Base-by-base conservation (phyloP, 768 basidiomycete genomes). In the Naematelia encephala region DNA sequence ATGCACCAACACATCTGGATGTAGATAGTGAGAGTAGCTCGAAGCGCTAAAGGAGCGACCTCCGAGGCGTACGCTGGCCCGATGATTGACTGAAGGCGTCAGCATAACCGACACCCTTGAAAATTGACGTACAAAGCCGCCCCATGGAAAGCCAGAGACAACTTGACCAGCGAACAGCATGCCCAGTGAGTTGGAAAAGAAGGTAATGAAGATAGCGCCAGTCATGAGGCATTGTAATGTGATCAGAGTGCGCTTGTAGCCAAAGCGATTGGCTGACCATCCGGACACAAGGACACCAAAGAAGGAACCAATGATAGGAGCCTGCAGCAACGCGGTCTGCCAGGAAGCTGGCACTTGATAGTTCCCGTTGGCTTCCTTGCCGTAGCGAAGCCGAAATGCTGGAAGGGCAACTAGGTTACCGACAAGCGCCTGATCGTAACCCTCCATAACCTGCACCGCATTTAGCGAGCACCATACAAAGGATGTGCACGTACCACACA, bases 41-140 rank as follows among this genome's bases (percentile, higher is more conserved):
- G 47, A 11, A 72, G 52, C 8, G 56, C 39, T 16, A 72, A 49
- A 13, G 70, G 70, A 30, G 54, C 56, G 44, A 72, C 67, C 47
- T 77, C 76, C 27, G 70, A 61, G 14, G 77, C 77, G 51, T 76
- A 78, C 1, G 75, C 67, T 5, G 63, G n/a, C n/a, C n/a, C n/a
- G n/a, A n/a, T n/a, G n/a, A n/a, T n/a, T n/a, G n/a, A n/a, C 67
- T 2, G 73, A 68, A 2, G 75, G 54, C 0, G 75, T 77, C 57
- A 69, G 59, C 39, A 63, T 23, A 34, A 42, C 13, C 19, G 1
- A 60, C 56, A 3, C 54, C 39, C 52, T 57, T n/a, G 43, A 47
- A 25, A 55, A 43, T 12, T 30, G 45, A 22, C 14, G 51, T 43
- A n/a, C 28, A 42, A 60, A 48, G 14, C 62, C 61, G 39, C 66